Percentiles rank a stretch among this genome's conserved stretches.
Conservation (phyloP, 345 rosid species). For the Corymbia maculata region DNA sequence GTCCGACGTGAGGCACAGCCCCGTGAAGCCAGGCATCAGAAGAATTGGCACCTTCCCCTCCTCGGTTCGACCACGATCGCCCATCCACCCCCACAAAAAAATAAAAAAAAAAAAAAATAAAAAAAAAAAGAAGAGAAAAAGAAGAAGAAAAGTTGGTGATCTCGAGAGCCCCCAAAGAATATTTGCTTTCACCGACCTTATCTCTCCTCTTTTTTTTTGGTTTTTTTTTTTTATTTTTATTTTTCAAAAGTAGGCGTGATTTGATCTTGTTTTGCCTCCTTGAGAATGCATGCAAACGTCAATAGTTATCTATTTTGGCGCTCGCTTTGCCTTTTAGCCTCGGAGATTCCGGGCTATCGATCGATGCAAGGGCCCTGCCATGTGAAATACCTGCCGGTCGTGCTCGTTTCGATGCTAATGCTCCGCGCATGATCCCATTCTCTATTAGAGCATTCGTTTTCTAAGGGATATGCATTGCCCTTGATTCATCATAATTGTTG, state of each 20-base stretch:
- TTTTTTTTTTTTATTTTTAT: neutral
- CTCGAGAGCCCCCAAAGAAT: neutral
- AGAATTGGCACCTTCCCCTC: neutral
- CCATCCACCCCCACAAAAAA: neutral
- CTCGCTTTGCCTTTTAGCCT: neutral
- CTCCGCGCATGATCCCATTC: neutral
- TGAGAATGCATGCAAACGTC: neutral
- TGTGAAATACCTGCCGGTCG: neutral
- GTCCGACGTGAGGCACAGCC: neutral
- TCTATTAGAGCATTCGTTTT: neutral
- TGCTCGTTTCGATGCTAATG: neutral
- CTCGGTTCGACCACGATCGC: neutral
- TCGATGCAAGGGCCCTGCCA: neutral
- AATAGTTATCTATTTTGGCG: neutral
- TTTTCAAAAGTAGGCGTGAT: neutral
- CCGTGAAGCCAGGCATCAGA: neutral
- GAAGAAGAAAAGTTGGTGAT: neutral
- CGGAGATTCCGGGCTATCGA: neutral
- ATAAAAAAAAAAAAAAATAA: too few species aligned
- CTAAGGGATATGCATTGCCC: accelerated
- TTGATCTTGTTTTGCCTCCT: neutral
- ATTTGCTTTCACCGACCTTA: neutral
- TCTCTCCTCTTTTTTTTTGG: neutral
- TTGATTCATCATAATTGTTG: neutral
- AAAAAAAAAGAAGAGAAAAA: too few species aligned